Percentiles rank a stretch among this genome's conserved stretches.
These are phyloP conservation scores for Cutaneotrichosporon cyanovorans DNA, from an alignment of 1,284 basidiomycete species.

Conservation along the genomic window DNA sequence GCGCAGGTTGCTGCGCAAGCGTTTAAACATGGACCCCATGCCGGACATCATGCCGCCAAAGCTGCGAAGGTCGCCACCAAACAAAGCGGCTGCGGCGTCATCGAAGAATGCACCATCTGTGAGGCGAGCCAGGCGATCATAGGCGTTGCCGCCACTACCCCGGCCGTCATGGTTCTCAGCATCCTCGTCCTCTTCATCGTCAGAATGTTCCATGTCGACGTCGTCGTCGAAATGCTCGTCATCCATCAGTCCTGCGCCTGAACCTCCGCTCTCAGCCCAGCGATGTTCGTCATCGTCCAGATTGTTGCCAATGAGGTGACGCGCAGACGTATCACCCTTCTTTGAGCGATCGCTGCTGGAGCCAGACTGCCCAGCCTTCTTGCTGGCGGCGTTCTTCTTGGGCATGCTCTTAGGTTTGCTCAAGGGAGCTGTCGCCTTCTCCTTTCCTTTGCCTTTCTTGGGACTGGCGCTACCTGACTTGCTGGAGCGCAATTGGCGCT, in stretches of 20 bases:
- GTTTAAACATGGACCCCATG: constrained; percentile 73
- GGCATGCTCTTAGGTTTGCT: constrained; percentile 35
- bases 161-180: constrained; percentile 47
- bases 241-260: constrained; percentile 15
- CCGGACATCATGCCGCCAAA: constrained; percentile 87
- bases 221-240: constrained; percentile 55
- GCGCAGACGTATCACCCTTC: constrained; percentile 36
- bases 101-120: constrained; percentile 53
- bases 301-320: constrained; percentile 58
- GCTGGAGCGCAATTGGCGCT: neutral
- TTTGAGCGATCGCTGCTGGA: constrained; percentile 24
- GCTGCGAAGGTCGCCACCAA: constrained; percentile 42
- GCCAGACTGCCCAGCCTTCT: constrained; percentile 18
- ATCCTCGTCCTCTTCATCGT: constrained; percentile 42
- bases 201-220: constrained; percentile 63
- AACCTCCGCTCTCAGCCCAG: constrained; percentile 31
- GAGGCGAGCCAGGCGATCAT: constrained; percentile 44
- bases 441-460: constrained; percentile 23
- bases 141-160: constrained; percentile 15
- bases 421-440: constrained; percentile 15
- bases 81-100: constrained; percentile 67
- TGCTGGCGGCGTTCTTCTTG: constrained; percentile 27
- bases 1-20: constrained; percentile 82
- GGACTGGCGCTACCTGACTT: constrained; percentile 10
- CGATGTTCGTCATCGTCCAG: constrained; percentile 54